phyloP scores from a whole-genome alignment of 2,329 filamentous ascomycete genomes.

The Aspergillus chevalieri region DNA sequence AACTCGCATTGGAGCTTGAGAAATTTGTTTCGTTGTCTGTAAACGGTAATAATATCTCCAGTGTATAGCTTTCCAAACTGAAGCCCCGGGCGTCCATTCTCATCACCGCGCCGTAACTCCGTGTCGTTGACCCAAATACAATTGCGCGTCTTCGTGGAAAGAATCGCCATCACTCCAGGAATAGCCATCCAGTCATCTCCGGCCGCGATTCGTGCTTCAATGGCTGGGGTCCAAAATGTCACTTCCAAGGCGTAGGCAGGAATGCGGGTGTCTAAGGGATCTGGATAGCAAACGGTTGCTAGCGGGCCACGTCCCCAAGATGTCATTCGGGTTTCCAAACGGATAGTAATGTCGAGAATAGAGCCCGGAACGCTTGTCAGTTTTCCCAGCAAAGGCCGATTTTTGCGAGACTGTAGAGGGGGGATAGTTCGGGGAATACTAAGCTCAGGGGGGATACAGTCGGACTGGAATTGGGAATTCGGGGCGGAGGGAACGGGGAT shows the following conservation, averaged over 20 bases:
- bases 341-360: slow-evolving; percentile 56
- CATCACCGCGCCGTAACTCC: slow-evolving; percentile 54
- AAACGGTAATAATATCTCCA: slow-evolving; percentile 71
- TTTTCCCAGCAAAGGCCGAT: slow-evolving; percentile 51
- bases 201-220: slow-evolving; percentile 53
- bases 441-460: not conserved
- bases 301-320: slow-evolving; percentile 69
- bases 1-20: slow-evolving; percentile 43
- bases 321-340: slow-evolving; percentile 60
- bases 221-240: slow-evolving; percentile 64
- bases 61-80: slow-evolving; percentile 65
- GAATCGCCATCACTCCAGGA: slow-evolving; percentile 58
- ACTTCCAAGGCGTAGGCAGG: slow-evolving; percentile 78
- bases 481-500: slow-evolving; percentile 16
- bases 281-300: slow-evolving; percentile 63
- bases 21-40: slow-evolving; percentile 42
- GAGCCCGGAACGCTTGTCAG: slow-evolving; percentile 63
- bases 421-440: slow-evolving; percentile 2
- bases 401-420: slow-evolving; percentile 24
- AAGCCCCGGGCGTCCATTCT: slow-evolving; percentile 44
- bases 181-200: slow-evolving; percentile 52
- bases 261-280: slow-evolving; percentile 61
- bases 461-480: not conserved
- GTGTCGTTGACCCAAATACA: slow-evolving; percentile 73
- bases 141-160: slow-evolving; percentile 70